Evolutionary conservation across 1,284 basidiomycete species (phyloP).

Genomic region (Irpex rosettiformis): DNA sequence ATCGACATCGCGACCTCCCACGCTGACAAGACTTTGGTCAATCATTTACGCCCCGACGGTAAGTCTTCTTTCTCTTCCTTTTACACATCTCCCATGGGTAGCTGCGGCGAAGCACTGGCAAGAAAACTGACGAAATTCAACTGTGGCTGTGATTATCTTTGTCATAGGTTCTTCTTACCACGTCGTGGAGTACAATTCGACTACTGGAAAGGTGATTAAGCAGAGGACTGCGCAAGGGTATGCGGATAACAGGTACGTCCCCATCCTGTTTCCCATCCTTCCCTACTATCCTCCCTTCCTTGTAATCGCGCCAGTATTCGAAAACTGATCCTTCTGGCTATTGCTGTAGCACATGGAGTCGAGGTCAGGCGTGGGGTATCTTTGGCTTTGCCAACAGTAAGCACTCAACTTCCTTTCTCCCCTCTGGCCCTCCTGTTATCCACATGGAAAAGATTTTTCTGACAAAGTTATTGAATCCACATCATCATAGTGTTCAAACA

Average conservation of each 20-base stretch:
- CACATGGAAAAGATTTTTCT: too few species aligned
- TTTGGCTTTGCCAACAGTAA: slow-evolving; percentile 68
- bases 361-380: slow-evolving; percentile 69
- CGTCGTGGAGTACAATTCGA: slow-evolving; percentile 64
- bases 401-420: slow-evolving; percentile 23
- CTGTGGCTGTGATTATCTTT: too few species aligned
- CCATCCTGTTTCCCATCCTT: not conserved
- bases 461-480: not conserved
- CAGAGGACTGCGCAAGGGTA: slow-evolving; percentile 61
- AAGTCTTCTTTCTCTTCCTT: slow-evolving; percentile 16
- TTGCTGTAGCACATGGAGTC: slow-evolving; percentile 59
- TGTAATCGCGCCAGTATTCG: not conserved
- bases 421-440: too few species aligned
- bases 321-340: too few species aligned
- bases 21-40: slow-evolving; percentile 61
- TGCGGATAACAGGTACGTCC: slow-evolving; percentile 43
- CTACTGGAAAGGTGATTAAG: slow-evolving; percentile 53
- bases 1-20: slow-evolving; percentile 59
- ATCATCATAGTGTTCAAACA: slow-evolving; percentile 49
- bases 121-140: too few species aligned
- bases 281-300: not conserved
- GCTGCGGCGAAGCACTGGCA: not conserved
- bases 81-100: not conserved
- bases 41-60: slow-evolving; percentile 65
- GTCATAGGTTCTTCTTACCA: slow-evolving; percentile 66